Base-by-base conservation (phyloP, 441 rosid species). In the Eutrema salsugineum region DNA sequence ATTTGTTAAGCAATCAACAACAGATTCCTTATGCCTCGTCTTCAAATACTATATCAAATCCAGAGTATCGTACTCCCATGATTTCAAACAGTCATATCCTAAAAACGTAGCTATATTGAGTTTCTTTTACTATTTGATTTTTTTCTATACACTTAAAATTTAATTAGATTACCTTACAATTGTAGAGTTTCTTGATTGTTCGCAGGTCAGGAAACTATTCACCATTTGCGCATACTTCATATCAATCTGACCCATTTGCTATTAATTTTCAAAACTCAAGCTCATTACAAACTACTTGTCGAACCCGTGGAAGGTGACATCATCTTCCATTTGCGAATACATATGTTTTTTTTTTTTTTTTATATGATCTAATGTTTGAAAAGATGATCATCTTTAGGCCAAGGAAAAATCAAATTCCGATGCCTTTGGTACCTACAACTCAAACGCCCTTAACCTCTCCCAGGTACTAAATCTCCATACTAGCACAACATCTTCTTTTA, bases 251-350 rank as follows among this genome's bases (percentile, higher is more conserved):
- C 19, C 38, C 57, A 43, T 8, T 22, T 44, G 30, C 64, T 60
- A 11, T 38, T 60, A 54, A 32, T 40, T 46, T 35, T 22, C 70
- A 72, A 44, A 72, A 63, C 24, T 14, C 64, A 54, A 63, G 42
- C 33, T 44, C 57, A 4, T 1, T 10, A 11, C 33, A 63, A 38
- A 20, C 49, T 54, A 36, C 70, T 33, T 58, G 68, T 16, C 76
- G 64, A 11, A 2, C 48, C 11, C 76, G 76, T 44, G 64, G 76
- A 63, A 72, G 76, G 76, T 63, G 9, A 63, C 39, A 71, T 22
- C 47, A 22, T 22, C 53, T 11, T 20, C 38, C n/a, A n/a, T n/a
- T 51, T 19, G 30, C 19, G n/a, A 43, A 22, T n/a, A 63, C 63
- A 53, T 27, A 27, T 63, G 20, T 22, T 44, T 33, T 2, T 20